Evolutionary conservation across 2,329 filamentous ascomycete species (phyloP).

Genomic region (Geosmithia morbida): DNA sequence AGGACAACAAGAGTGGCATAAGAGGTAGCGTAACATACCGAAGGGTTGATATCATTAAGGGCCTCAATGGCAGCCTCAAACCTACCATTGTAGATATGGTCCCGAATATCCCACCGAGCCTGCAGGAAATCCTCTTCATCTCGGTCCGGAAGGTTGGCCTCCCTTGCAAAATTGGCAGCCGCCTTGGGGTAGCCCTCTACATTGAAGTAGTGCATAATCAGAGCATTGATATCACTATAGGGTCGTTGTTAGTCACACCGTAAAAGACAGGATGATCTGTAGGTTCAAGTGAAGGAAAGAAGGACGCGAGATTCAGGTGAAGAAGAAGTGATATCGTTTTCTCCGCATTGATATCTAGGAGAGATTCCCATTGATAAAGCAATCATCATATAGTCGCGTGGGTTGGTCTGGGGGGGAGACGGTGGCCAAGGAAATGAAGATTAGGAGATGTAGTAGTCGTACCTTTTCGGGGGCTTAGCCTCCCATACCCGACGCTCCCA

Average conservation of each 20-base stretch:
- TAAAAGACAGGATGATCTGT: not conserved
- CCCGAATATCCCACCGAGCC: slow-evolving; percentile 68
- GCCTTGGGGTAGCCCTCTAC: slow-evolving; percentile 90
- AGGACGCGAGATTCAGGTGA: slow-evolving; percentile 35
- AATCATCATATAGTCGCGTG: slow-evolving; percentile 52
- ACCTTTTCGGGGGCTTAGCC: slow-evolving; percentile 83
- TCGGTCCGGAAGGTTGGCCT: slow-evolving; percentile 72
- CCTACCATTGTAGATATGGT: slow-evolving; percentile 71
- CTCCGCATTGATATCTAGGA: slow-evolving; percentile 93
- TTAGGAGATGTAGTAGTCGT: slow-evolving; percentile 24
- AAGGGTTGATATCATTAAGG: slow-evolving; percentile 79
- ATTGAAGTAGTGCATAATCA: slow-evolving; percentile 94
- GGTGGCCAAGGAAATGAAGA: not conserved
- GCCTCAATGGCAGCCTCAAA: slow-evolving; percentile 75
- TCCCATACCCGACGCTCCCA: slow-evolving; percentile 77
- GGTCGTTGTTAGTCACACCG: not conserved
- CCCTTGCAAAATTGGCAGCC: slow-evolving; percentile 82
- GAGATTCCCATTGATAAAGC: slow-evolving; percentile 99
- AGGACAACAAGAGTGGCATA: slow-evolving; percentile 4
- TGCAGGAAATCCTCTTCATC: slow-evolving; percentile 61
- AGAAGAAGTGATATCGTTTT: slow-evolving; percentile 48
- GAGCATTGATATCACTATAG: slow-evolving; percentile 76
- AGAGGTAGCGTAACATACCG: slow-evolving; percentile 45
- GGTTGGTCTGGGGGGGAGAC: not conserved
- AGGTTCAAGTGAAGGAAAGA: not conserved